A percentile compares a stretch with the other conserved stretches of the same genome.
phyloP scores from a whole-genome alignment of 805 yeast species.

The Ogataea paraovalis region DNA sequence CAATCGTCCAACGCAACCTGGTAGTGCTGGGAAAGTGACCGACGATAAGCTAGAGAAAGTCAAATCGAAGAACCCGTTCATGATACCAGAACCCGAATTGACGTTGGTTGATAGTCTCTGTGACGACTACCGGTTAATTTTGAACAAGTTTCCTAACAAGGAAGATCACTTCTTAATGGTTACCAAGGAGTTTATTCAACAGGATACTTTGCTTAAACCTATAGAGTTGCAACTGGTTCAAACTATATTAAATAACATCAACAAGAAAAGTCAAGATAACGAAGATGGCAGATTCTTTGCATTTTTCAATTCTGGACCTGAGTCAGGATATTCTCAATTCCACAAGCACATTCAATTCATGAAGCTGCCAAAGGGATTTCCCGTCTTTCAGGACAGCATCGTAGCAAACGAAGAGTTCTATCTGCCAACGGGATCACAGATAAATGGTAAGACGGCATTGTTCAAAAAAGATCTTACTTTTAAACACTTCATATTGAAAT shows the following conservation, averaged over 20 bases:
- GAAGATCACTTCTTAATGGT: conserved; percentile 76
- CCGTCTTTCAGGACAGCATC: conserved; percentile 53
- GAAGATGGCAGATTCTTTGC: conserved; percentile 57
- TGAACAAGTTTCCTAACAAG: conserved; percentile 85
- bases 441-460: conserved; percentile 48
- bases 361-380: conserved; percentile 58
- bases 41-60: conserved; percentile 30
- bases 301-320: conserved; percentile 84
- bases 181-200: conserved; percentile 70
- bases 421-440: conserved; percentile 44
- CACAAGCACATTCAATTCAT: conserved; percentile 91
- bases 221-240: conserved; percentile 62
- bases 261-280: conserved; percentile 30
- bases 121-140: conserved; percentile 55
- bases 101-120: conserved; percentile 54
- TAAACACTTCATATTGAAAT: conserved; percentile 77
- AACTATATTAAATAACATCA: conserved; percentile 48
- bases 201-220: conserved; percentile 66
- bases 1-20: conserved; percentile 33
- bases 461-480: conserved; percentile 61
- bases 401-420: conserved; percentile 42
- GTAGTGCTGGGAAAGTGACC: conserved; percentile 33
- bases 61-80: conserved; percentile 63
- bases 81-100: conserved; percentile 71
- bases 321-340: conserved; percentile 91